Evolutionary conservation across 2,329 filamentous ascomycete genomes (phyloP).

Genomic region (Achaetomium macrosporum): DNA sequence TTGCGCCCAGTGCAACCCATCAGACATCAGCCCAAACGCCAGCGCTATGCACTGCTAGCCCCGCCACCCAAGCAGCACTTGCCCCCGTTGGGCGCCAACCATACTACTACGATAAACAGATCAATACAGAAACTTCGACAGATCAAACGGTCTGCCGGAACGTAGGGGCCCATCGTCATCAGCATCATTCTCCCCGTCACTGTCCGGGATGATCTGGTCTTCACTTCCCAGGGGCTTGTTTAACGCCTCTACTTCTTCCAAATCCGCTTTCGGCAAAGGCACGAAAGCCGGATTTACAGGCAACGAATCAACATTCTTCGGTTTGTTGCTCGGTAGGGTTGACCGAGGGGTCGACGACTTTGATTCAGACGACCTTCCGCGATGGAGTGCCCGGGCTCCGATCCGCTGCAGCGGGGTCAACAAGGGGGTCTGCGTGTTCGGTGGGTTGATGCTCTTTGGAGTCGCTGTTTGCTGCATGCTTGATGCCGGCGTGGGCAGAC

Average conservation of each 20-base stretch:
- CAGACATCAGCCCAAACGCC: slow-evolving; percentile 11
- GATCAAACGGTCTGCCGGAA: slow-evolving; percentile 33
- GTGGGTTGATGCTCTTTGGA: slow-evolving; percentile 6
- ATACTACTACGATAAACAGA: not conserved
- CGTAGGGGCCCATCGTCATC: slow-evolving; percentile 29
- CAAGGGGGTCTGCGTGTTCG: slow-evolving; percentile 17
- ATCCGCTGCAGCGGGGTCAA: slow-evolving; percentile 50
- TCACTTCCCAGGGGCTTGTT: slow-evolving; percentile 48
- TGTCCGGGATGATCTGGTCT: slow-evolving; percentile 50
- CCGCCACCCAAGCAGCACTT: not conserved
- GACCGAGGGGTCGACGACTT: slow-evolving; percentile 23
- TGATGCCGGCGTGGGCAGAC: slow-evolving; percentile 35
- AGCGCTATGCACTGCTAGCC: slow-evolving; percentile 18
- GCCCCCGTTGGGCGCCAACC: not conserved
- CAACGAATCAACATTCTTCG: slow-evolving; percentile 20
- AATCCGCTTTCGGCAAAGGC: slow-evolving; percentile 49
- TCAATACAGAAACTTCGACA: slow-evolving; percentile 45
- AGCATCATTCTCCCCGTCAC: slow-evolving; percentile 41
- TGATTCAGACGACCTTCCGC: slow-evolving; percentile 21
- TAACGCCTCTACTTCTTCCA: slow-evolving; percentile 48
- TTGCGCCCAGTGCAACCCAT: not conserved
- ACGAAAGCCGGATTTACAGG: slow-evolving; percentile 50
- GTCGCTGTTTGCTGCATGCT: slow-evolving; percentile 22
- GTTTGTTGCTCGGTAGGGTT: slow-evolving; percentile 18
- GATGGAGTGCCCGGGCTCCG: slow-evolving; percentile 40